These are phyloP conservation scores for Termitomyces sp. DNA, from an alignment of 768 basidiomycete species.

Conservation along the genomic window DNA sequence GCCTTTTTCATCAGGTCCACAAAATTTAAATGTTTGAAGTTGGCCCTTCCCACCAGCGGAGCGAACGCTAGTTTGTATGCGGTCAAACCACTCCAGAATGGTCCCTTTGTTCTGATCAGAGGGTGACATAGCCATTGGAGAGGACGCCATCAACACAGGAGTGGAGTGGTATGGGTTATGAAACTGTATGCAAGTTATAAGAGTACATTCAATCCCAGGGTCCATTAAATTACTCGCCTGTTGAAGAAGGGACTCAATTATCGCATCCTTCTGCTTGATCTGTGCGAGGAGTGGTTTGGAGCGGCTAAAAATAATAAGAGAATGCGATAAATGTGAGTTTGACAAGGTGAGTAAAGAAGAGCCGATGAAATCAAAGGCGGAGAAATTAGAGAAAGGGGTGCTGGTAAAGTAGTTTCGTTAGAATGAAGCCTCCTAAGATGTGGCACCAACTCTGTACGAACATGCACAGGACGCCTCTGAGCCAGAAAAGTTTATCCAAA, in stretches of 20 bases:
- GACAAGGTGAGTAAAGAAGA: conserved; percentile 27
- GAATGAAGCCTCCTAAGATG: not conserved
- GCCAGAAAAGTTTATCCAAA: too few species aligned
- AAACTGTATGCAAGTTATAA: not conserved
- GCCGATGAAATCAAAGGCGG: too few species aligned
- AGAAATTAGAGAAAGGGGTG: conserved; percentile 17
- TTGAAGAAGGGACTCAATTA: conserved; percentile 82
- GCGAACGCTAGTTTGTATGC: not conserved
- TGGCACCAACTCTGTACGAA: too few species aligned
- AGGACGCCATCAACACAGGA: not conserved
- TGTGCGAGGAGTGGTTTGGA: conserved; percentile 83
- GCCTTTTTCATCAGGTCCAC: not conserved
- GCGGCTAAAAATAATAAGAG: conserved; percentile 56
- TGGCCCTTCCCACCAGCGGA: not conserved
- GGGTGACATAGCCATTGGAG: not conserved
- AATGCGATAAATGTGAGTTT: conserved; percentile 34
- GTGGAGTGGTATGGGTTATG: not conserved
- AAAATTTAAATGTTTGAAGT: not conserved
- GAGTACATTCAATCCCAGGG: not conserved
- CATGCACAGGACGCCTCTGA: too few species aligned
- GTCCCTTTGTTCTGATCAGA: not conserved
- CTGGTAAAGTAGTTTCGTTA: conserved; percentile 15
- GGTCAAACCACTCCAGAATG: not conserved
- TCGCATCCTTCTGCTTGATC: conserved; percentile 82
- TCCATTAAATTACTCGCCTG: conserved; percentile 48